Base-by-base conservation (phyloP, 148 eudicot genomes). In the Spergularia bocconei region DNA sequence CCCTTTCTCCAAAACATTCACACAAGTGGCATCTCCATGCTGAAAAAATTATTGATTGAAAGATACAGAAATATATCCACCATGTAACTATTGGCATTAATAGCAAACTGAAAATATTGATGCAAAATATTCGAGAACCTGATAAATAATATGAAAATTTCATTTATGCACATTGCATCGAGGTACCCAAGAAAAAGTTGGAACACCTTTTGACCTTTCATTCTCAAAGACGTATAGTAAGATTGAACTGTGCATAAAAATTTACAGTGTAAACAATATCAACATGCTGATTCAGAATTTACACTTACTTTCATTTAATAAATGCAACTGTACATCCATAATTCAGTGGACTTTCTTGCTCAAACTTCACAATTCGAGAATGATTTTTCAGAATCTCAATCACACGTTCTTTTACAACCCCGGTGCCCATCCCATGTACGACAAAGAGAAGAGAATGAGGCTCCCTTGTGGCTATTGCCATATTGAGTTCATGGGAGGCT, bases 321-420 rank as follows among this genome's bases (percentile, higher is more conserved):
- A 83, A 87, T 74, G 97, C 98, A 83, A 89, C 92, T 74, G 97
- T 94, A 85, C 98, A 94, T n/a, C 97, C 98, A 80, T 88, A 91
- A 79, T 91, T 94, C 88, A 85, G 78, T 13, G 91, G 87, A 83
- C 88, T 91, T 75, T 94, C 97, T 84, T 90, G 96, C 73, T 91
- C 97, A 83, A 94, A 91, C 82, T 89, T 94, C 63, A 74, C 82
- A 81, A 94, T 71, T 19, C 90, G 97, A 3, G 82, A 88, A 85
- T 91, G 91, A n/a, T 87, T 84, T 79, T 56, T 87, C 77, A 94
- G 73, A 81, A 88, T 77, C 78, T 89, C 78, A 72, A 88, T 73
- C 6, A 83, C 84, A 75, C 82, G 68, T 73, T 90, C 96, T 86
- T 91, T 90, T 69, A 91, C 73, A 71, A 80, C 86, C 60, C 98